Conservation (phyloP, 2,329 filamentous ascomycete species). For the Pseudocercospora eumusae region DNA sequence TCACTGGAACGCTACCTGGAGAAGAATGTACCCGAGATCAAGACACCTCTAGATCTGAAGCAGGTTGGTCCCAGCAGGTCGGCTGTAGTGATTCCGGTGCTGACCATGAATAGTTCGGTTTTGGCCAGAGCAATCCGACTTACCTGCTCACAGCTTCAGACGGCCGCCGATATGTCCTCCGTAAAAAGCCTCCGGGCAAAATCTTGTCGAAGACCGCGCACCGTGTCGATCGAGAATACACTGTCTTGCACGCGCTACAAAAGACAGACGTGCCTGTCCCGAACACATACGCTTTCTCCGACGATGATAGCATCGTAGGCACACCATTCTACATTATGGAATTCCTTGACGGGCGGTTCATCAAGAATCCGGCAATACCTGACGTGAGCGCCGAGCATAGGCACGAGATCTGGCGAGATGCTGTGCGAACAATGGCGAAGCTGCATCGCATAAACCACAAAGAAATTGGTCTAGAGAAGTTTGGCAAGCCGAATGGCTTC, state of each 20-base stretch:
- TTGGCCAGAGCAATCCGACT: conserved; percentile 87
- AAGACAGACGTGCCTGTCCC: conserved; percentile 83
- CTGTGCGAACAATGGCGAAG: conserved; percentile 77
- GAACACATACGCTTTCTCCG: conserved; percentile 78
- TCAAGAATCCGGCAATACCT: conserved; percentile 83
- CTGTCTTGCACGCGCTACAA: conserved; percentile 80
- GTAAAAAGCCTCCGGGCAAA: conserved; percentile 94
- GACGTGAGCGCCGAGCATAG: conserved; percentile 68
- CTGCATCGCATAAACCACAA: conserved; percentile 74
- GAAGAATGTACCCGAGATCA: conserved; percentile 75
- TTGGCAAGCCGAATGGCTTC: conserved; percentile 74
- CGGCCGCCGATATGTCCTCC: conserved; percentile 76
- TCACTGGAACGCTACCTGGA: conserved; percentile 77
- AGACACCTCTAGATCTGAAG: conserved; percentile 78
- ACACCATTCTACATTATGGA: conserved; percentile 98
- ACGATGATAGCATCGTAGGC: conserved; percentile 76
- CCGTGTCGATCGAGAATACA: conserved; percentile 93
- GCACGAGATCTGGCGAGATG: conserved; percentile 80
- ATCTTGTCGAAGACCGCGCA: conserved; percentile 92
- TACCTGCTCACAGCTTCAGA: conserved; percentile 80
- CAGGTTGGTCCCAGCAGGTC: conserved; percentile 59
- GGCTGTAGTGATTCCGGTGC: background rate
- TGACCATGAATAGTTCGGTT: conserved; percentile 70
- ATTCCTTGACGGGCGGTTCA: conserved; percentile 89
- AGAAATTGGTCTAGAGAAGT: conserved; percentile 68